Base-by-base conservation (phyloP, 2,329 filamentous ascomycete genomes). In the Sporothrix humicola region DNA sequence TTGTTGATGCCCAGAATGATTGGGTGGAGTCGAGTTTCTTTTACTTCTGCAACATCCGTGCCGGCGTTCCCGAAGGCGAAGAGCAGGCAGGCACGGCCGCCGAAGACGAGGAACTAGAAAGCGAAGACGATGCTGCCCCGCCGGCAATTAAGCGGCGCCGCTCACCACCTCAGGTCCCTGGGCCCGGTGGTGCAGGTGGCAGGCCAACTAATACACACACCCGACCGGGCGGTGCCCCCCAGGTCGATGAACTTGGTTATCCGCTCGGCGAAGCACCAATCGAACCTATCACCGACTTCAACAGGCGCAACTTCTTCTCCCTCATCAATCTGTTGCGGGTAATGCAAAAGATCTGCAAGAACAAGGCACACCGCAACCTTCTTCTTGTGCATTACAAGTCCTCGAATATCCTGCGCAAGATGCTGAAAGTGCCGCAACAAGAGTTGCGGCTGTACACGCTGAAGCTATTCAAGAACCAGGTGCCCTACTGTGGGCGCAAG, bases 381-480 rank as follows among this genome's bases (percentile, higher is more conserved):
- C 88, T 98, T 69, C 90, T 99, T 70, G 95, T 99, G 50, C 93
- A 95, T 79, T 98, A 98, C 86, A 98, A 98, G 83, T 96, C 92
- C 66, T 94, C 92, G 73, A 94, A 93, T 74, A 97, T 98, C 78
- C 88, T 99, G 37, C 92, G 94, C 78, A 98, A 97, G 82, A 91
- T 93, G 6, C 89, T 99, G 17, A 95, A 96, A 77, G 92, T 98
- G 26, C 95, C 95, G 0, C 94, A 99, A 79, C 91, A 91, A 1
- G 89, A 94, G 79, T 87, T 99, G 56, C 91, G 96, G 6, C 90
- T 97, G 59, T 98, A 98, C 84, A 97, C 96, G 0, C 89, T 99
- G 77, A 99, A 99, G 83, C 88, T 99, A 0, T 98, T 98, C 90
- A 99, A 99, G 83, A 96, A 94, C 75, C 96, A 99, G 82, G 96